Evolutionary conservation across 768 basidiomycete species (phyloP).

Genomic region (Suillus occidentalis): DNA sequence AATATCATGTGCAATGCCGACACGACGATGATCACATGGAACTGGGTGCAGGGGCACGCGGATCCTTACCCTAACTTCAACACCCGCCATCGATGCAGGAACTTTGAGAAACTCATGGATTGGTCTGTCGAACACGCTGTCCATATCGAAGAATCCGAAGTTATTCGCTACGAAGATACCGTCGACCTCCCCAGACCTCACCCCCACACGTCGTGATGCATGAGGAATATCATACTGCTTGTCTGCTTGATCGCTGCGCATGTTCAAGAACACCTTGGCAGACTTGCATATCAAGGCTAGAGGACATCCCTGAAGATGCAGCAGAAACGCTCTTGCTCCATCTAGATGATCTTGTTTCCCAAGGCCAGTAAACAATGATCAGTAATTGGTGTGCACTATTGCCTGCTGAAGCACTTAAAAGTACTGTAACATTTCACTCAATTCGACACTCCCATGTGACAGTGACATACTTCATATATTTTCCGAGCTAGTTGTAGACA

Average conservation of each 20-base stretch:
- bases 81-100: constrained; percentile 8
- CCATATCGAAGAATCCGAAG: not conserved
- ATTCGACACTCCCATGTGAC: too few relatives aligned
- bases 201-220: not conserved
- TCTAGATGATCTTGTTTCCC: too few relatives aligned
- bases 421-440: too few relatives aligned
- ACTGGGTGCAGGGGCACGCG: constrained; percentile 9
- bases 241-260: not conserved
- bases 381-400: too few relatives aligned
- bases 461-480: too few relatives aligned
- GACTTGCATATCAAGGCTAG: not conserved
- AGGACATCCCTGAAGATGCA: not conserved
- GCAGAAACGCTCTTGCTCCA: not conserved
- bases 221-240: not conserved
- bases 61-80: constrained; percentile 4
- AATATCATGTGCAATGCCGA: constrained; percentile 15
- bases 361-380: not conserved
- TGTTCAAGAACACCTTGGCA: not conserved
- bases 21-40: constrained; percentile 12
- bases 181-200: not conserved
- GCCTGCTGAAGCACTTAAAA: too few relatives aligned
- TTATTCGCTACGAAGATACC: not conserved
- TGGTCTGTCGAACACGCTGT: not conserved
- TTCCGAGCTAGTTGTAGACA: too few relatives aligned
- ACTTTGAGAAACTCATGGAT: not conserved